phyloP scores from a whole-genome alignment of 78 protist species.

The Mastigamoeba balamuthi region DNA sequence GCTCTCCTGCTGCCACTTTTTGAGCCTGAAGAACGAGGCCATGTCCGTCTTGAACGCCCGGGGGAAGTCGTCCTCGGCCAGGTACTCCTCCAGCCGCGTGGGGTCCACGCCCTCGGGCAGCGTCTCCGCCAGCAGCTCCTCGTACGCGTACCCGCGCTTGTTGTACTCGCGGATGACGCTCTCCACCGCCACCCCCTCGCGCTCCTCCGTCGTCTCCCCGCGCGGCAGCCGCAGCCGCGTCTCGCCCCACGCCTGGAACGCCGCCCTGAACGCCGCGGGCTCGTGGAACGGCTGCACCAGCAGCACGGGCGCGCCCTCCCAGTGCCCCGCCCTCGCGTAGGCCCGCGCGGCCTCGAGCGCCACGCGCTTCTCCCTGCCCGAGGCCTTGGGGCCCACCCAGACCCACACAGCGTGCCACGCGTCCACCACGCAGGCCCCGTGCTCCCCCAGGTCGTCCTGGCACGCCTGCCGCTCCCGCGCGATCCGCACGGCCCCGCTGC shows the following conservation, averaged over 20 bases:
- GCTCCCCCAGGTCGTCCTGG: conserved; percentile 37
- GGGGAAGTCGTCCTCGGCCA: too few species aligned
- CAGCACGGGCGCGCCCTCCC: background rate
- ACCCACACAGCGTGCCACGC: conserved; percentile 18
- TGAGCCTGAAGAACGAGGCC: too few species aligned
- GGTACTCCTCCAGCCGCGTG: too few species aligned
- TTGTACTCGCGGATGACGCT: conserved; percentile 23
- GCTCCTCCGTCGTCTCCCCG: too few species aligned
- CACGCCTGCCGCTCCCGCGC: conserved; percentile 12
- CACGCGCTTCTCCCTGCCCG: conserved; percentile 16
- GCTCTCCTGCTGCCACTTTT: too few species aligned
- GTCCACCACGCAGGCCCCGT: conserved; percentile 13
- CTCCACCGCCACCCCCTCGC: conserved; percentile 14
- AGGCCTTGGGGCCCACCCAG: conserved; percentile 20
- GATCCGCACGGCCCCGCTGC: background rate
- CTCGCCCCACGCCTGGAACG: conserved; percentile 25
- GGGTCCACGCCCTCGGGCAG: conserved; percentile 42
- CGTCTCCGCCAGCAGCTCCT: conserved; percentile 35
- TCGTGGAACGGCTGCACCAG: conserved; percentile 13
- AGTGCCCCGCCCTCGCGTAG: conserved; percentile 9
- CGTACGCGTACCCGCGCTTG: conserved; percentile 25
- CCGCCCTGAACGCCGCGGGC: conserved; percentile 17
- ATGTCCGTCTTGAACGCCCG: too few species aligned
- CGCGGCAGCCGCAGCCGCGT: conserved; percentile 24
- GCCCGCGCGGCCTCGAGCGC: conserved; percentile 24